phyloP scores from a whole-genome alignment of 768 basidiomycete genomes.

The Sarcomyxa edulis region DNA sequence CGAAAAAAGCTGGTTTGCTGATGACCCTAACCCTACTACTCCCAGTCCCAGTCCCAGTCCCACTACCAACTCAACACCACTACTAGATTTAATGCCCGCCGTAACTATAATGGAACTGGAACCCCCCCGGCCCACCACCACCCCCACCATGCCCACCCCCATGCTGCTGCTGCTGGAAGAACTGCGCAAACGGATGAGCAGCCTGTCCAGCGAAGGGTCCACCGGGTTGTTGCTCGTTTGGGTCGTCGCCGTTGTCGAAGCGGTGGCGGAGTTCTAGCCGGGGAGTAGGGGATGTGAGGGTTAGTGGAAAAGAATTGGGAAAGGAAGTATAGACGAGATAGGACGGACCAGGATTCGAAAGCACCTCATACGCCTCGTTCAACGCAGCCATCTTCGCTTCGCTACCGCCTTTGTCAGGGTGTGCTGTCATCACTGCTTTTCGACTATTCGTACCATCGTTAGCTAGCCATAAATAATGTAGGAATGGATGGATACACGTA shows the following conservation, averaged over 20 bases:
- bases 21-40: too few species aligned
- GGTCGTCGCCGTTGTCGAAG: conserved; percentile 94
- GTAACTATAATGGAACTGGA: conserved; percentile 35
- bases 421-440: conserved; percentile 72
- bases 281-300: neutral
- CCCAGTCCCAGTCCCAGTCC: too few species aligned
- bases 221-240: conserved; percentile 76
- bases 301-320: conserved; percentile 1
- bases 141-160: too few species aligned
- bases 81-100: too few species aligned
- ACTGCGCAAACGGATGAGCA: conserved; percentile 77
- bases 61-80: too few species aligned
- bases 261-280: conserved; percentile 68
- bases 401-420: conserved; percentile 93
- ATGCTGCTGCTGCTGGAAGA: conserved; percentile 85
- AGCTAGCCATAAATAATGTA: neutral
- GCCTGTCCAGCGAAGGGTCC: conserved; percentile 36
- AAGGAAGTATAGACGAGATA: conserved; percentile 2
- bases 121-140: conserved; percentile 18
- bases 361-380: conserved; percentile 96
- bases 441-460: conserved; percentile 63
- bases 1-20: too few species aligned
- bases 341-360: conserved; percentile 70
- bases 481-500: conserved; percentile 29
- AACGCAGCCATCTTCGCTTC: conserved; percentile 92